phyloP scores from a whole-genome alignment of 768 basidiomycete genomes.

The Termitomyces sp. region DNA sequence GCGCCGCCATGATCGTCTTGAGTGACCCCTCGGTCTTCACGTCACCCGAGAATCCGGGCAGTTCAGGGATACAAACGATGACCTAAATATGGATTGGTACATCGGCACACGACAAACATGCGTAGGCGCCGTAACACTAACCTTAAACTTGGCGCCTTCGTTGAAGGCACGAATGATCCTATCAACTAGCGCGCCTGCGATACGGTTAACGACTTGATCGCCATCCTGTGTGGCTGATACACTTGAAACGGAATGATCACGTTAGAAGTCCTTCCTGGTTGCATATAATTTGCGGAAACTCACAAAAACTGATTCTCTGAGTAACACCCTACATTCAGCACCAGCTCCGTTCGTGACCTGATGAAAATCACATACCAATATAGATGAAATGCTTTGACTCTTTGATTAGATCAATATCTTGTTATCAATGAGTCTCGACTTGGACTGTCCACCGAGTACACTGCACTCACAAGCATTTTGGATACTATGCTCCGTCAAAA shows the following conservation, averaged over 20 bases:
- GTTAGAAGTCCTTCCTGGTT: background rate
- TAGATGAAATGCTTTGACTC: slow-evolving; percentile 89
- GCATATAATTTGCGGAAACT: slow-evolving; percentile 21
- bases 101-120: background rate
- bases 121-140: slow-evolving; percentile 14
- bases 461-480: slow-evolving; percentile 81
- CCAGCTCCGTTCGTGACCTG: background rate
- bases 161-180: slow-evolving; percentile 79
- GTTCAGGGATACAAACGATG: slow-evolving; percentile 82
- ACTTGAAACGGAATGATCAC: slow-evolving; percentile 30
- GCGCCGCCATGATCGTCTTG: slow-evolving; percentile 84
- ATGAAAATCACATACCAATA: slow-evolving; percentile 58
- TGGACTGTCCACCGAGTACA: background rate
- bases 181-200: slow-evolving; percentile 78
- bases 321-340: slow-evolving; percentile 9
- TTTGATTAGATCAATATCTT: slow-evolving; percentile 74
- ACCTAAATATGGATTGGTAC: slow-evolving; percentile 41
- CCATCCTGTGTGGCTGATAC: slow-evolving; percentile 68
- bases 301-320: slow-evolving; percentile 86
- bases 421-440: background rate
- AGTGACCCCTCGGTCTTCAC: slow-evolving; percentile 60
- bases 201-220: slow-evolving; percentile 73
- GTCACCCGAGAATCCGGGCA: slow-evolving; percentile 86
- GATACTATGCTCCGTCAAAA: slow-evolving; percentile 84
- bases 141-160: slow-evolving; percentile 74